These are phyloP conservation scores for Hydnum rufescens DNA, from an alignment of 768 basidiomycete species.

Conservation along the genomic window DNA sequence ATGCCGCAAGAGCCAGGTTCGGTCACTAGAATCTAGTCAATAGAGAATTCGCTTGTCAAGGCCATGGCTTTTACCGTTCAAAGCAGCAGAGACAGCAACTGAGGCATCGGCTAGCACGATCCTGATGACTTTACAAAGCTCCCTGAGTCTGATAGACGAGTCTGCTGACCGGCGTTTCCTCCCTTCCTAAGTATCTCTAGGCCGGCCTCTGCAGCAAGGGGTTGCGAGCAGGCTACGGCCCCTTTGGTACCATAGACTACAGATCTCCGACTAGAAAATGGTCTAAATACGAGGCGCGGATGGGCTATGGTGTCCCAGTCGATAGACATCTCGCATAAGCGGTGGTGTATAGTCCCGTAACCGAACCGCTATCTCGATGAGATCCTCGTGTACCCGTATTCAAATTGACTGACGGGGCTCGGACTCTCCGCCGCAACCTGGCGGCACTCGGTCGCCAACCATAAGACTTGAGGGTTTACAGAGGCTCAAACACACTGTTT, in stretches of 20 bases:
- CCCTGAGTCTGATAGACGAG: neutral
- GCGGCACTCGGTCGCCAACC: too few species aligned
- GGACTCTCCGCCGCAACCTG: too few species aligned
- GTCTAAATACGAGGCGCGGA: neutral
- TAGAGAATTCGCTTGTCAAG: conserved; percentile 21
- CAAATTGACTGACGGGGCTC: too few species aligned
- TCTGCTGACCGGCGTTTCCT: conserved; percentile 71
- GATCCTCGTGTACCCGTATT: too few species aligned
- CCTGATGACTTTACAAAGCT: neutral
- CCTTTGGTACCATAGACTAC: conserved; percentile 78
- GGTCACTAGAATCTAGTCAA: conserved; percentile 2
- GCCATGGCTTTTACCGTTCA: conserved; percentile 32
- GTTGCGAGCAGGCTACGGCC: conserved; percentile 74
- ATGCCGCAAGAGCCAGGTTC: conserved; percentile 64
- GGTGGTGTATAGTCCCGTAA: too few species aligned
- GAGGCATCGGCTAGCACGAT: conserved; percentile 67
- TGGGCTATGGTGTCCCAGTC: neutral
- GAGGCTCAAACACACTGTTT: too few species aligned
- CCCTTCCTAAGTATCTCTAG: conserved; percentile 81
- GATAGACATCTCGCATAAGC: neutral
- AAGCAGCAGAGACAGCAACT: conserved; percentile 76
- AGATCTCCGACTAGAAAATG: conserved; percentile 65
- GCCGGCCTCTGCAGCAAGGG: conserved; percentile 79
- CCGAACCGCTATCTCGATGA: too few species aligned
- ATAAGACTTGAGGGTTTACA: too few species aligned